Evolutionary conservation across 306 rosid genomes (phyloP).

Genomic region (Cicer chorassanicum): DNA sequence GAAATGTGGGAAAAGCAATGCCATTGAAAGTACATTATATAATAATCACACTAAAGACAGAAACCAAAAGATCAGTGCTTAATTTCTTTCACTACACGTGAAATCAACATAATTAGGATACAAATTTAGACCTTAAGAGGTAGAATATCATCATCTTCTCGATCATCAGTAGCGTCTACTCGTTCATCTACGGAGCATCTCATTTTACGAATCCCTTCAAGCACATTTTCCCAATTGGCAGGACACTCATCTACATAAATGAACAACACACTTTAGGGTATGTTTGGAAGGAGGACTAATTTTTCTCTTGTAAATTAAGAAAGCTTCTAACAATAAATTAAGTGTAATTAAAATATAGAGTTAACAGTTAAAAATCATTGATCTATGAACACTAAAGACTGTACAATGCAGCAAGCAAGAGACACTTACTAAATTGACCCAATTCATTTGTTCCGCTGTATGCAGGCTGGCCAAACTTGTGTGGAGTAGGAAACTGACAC

Average conservation of each 20-base stretch:
- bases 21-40: slow-evolving; percentile 1
- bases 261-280: no score
- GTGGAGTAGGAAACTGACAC: slow-evolving; percentile 35
- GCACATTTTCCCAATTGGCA: slow-evolving; percentile 73
- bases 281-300: no score
- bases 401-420: background rate
- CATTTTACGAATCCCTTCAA: slow-evolving; percentile 80
- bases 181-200: slow-evolving; percentile 69
- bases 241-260: slow-evolving; percentile 66
- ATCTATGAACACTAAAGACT: background rate
- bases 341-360: no score
- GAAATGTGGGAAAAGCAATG: background rate
- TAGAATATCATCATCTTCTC: slow-evolving; percentile 60
- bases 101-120: slow-evolving; percentile 22
- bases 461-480: slow-evolving; percentile 55
- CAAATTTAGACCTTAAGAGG: slow-evolving; percentile 71
- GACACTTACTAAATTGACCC: slow-evolving; percentile 51
- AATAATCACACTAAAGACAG: slow-evolving; percentile 13
- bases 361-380: no score
- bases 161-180: slow-evolving; percentile 64
- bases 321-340: no score
- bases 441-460: slow-evolving; percentile 48
- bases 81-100: background rate
- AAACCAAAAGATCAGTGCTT: slow-evolving; percentile 18
- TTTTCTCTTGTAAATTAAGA: no score